These are phyloP conservation scores for Acarospora socialis DNA, from an alignment of 2,329 filamentous ascomycete species.

Conservation along the genomic window DNA sequence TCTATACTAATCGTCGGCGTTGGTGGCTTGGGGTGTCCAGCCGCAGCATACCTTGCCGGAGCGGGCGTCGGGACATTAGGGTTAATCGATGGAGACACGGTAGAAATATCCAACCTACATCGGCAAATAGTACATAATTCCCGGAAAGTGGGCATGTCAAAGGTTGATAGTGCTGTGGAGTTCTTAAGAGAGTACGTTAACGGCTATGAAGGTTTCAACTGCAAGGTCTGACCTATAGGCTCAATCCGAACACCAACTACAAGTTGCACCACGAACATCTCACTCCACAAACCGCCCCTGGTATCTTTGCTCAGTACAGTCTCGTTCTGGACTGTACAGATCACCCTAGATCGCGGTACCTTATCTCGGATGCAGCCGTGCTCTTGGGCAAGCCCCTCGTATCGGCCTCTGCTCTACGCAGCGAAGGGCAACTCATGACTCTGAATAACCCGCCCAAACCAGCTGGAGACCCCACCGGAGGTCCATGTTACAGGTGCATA, in stretches of 20 bases:
- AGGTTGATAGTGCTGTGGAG: constrained; percentile 62
- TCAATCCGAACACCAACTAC: constrained; percentile 61
- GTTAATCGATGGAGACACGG: constrained; percentile 72
- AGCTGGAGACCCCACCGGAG: constrained; percentile 43
- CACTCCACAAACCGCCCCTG: constrained; percentile 50
- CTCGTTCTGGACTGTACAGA: constrained; percentile 91
- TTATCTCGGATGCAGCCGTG: constrained; percentile 82
- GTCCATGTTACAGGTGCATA: constrained; percentile 87
- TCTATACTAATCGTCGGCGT: constrained; percentile 71
- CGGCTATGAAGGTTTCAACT: constrained; percentile 6
- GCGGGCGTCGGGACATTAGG: constrained; percentile 75
- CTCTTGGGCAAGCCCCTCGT: constrained; percentile 65
- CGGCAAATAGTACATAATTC: constrained; percentile 75
- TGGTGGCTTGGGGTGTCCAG: constrained; percentile 82
- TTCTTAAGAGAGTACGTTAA: constrained; percentile 40
- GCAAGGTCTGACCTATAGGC: constrained; percentile 26
- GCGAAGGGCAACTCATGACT: constrained; percentile 78
- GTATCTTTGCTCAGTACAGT: constrained; percentile 58
- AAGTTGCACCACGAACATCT: constrained; percentile 50
- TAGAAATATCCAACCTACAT: constrained; percentile 84
- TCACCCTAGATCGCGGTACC: constrained; percentile 77
- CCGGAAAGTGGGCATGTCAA: constrained; percentile 54
- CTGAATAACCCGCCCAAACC: constrained; percentile 64
- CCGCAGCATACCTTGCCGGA: constrained; percentile 81
- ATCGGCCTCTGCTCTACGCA: constrained; percentile 77